phyloP scores from a whole-genome alignment of 2,329 filamentous ascomycete genomes.

The Tothia fuscella region DNA sequence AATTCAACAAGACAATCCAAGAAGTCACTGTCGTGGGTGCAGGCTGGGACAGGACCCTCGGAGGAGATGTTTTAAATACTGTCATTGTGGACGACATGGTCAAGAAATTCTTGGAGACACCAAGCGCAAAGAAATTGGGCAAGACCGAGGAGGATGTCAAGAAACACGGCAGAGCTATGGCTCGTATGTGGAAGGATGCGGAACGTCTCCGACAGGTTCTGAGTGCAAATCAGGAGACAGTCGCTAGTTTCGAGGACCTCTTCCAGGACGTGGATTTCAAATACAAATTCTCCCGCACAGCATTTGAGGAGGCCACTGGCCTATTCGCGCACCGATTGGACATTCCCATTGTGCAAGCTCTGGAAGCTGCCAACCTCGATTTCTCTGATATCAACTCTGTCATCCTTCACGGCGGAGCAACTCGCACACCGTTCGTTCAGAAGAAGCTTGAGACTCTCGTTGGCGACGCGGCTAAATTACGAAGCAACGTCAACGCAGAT shows the following conservation, averaged over 20 bases:
- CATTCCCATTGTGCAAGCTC: constrained; percentile 58
- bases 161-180: constrained; percentile 69
- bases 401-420: constrained; percentile 83
- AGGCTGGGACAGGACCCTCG: constrained; percentile 81
- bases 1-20: constrained; percentile 92
- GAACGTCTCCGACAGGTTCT: constrained; percentile 78
- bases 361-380: constrained; percentile 60
- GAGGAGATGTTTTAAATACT: constrained; percentile 79
- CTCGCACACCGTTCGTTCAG: constrained; percentile 89
- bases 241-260: constrained; percentile 72
- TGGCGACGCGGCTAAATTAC: constrained; percentile 64
- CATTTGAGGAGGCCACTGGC: constrained; percentile 70
- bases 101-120: constrained; percentile 50
- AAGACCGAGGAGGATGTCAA: constrained; percentile 53
- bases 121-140: constrained; percentile 49
- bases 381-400: constrained; percentile 73
- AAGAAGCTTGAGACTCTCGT: constrained; percentile 68
- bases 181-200: constrained; percentile 87
- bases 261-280: constrained; percentile 89
- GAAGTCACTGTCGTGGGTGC: constrained; percentile 81
- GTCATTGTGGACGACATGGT: constrained; percentile 86
- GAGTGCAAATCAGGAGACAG: constrained; percentile 80
- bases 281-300: constrained; percentile 69
- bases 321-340: constrained; percentile 56
- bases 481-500: constrained; percentile 91